Evolutionary conservation across 116 monocot species (phyloP), one percentile per base, ranked within the genome.

Genomic region (Papilionanthe hybrid): DNA sequence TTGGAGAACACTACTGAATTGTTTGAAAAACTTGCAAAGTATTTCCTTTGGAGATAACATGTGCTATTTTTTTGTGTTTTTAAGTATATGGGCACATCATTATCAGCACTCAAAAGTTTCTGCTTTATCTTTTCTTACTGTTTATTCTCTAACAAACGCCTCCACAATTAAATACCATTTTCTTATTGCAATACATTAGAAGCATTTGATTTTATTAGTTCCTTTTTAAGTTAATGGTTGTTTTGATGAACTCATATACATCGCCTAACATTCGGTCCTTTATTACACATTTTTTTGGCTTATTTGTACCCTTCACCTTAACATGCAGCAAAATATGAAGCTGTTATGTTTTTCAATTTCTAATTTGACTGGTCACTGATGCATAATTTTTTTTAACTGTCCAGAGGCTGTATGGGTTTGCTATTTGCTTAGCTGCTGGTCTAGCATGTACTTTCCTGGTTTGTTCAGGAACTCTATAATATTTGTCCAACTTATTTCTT

Each of bases 401-500:
- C 27, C 90, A 96, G 96, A 96, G 96, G 71, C 72, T 96, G 69
- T 96, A 96, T 76, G 96, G 96, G 2, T 96, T 96, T 80, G 92
- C 89, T 9, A 84, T 77, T 66, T 96, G 96, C 80, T 88, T 96
- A 84, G 84, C 71, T 72, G 81, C 92, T 28, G 96, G 96, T 75
- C 79, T 96, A 75, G 87, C 92, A 50, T 96, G 96, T 84, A 89
- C 94, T 29, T 83, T 96, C 72, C 81, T 96, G 96, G 92, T 94
- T 84, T 86, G 82, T 42, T 77, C 68, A 47, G 43, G 9, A 13
- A 20, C 73, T 63, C 5, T 44, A 22, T 73, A 8, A 8, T 73
- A 22, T 73, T 43, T 9, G 19, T 28, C 50, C 67, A 49, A 75
- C 1, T 72, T 72, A 10, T n/a, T n/a, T 47, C 5, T 17, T 28